Base-by-base conservation (phyloP, 73 alveolate species). In the Paramecium octaurelia region DNA sequence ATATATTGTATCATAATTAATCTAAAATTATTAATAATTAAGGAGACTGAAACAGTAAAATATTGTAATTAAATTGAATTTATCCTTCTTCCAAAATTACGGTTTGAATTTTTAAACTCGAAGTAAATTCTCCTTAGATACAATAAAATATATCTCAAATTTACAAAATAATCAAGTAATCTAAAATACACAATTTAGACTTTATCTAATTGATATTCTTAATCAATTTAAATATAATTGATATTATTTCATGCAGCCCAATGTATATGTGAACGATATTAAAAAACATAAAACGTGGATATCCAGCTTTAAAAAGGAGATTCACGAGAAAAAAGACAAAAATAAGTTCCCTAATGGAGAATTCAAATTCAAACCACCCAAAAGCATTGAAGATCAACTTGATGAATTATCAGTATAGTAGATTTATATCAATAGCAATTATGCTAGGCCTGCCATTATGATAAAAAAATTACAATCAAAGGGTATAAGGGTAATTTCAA, bases 401-500 rank as follows among this genome's bases (percentile, higher is more conserved):
- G 84, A 64, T 6, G 84, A 64, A 34, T 34, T 64, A 31, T 27
- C 84, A 9, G 84, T 64, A 64, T 34, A 3, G 12, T 14, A 5
- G 21, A 64, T 12, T 64, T 11, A 64, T 31, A 12, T 64, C 2
- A 16, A 64, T 64, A 64, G 84, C 24, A 31, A 64, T 64, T 14
- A 64, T 64, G 84, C 31, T 31, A 64, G 1, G 50, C 46, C 12
- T 10, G 84, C 1, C 50, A 64, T 64, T 64, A 64, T 64, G 84
- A 64, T 64, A 64, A 64, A 64, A 64, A 64, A 64, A 64, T 64
- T 34, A 64, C 46, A 27, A 64, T 80, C 31, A 44, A 80, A 48
- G 91, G 91, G 12, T 80, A 21, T 35, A 80, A 80, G 18, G 91
- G 91, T 24, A 80, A 59, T 23, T 80, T 80, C 46, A 80, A 80